Conservation (phyloP, 345 rosid species). For the Syzygium grande region DNA sequence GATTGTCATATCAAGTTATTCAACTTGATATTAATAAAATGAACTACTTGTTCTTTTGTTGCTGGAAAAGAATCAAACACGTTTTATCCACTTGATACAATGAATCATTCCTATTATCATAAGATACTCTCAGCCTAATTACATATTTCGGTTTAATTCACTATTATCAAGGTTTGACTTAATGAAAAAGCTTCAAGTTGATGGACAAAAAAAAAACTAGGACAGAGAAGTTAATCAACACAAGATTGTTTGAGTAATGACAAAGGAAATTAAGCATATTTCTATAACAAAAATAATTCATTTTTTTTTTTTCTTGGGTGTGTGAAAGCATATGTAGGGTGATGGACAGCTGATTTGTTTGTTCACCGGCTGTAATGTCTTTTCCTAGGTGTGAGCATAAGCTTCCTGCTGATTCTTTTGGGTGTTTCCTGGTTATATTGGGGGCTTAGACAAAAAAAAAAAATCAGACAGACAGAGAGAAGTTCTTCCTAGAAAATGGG, state of each 20-base stretch:
- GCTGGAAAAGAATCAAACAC: background rate
- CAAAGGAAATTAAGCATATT: background rate
- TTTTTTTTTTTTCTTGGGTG: background rate
- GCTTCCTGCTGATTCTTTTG: background rate
- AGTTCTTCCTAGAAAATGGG: conserved; percentile 17
- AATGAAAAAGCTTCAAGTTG: background rate
- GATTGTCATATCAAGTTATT: background rate
- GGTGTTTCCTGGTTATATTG: background rate
- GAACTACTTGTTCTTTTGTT: background rate
- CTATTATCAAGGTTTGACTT: background rate
- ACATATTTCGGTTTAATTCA: background rate
- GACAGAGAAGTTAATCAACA: background rate
- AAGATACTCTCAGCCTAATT: background rate
- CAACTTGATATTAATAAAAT: background rate
- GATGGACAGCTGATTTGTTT: background rate
- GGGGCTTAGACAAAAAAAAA: background rate
- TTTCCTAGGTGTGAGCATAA: background rate
- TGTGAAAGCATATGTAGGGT: background rate
- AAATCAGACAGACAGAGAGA: background rate
- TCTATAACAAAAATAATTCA: background rate
- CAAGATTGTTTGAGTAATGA: background rate
- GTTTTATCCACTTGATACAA: background rate
- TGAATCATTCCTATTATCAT: background rate
- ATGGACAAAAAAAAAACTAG: background rate
- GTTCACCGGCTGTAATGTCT: background rate